Evolutionary conservation across 2,329 filamentous ascomycete genomes (phyloP).

Genomic region (Aquanectria penicillioides): DNA sequence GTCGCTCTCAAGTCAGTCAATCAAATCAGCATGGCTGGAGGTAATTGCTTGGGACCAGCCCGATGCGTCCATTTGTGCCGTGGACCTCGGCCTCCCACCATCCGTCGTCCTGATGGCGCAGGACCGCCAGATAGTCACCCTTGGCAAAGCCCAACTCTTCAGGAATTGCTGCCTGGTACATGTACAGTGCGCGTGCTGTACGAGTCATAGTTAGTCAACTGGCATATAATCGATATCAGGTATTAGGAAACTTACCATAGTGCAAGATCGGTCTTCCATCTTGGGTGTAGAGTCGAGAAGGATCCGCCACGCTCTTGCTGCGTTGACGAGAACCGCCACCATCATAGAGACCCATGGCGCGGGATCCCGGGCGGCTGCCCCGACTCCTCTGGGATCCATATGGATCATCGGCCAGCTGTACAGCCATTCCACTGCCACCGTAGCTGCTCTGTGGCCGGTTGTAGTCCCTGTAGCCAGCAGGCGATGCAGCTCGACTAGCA

Average conservation of each 20-base stretch:
- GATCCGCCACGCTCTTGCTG: constrained; percentile 89
- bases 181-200: constrained; percentile 89
- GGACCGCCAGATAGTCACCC: constrained; percentile 88
- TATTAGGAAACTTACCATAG: constrained; percentile 79
- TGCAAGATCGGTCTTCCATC: constrained; percentile 91
- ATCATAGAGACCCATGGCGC: constrained; percentile 67
- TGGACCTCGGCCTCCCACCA: constrained; percentile 99
- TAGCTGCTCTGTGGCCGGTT: constrained; percentile 63
- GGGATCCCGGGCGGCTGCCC: constrained; percentile 60
- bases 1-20: constrained; percentile 19
- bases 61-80: constrained; percentile 67
- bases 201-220: constrained; percentile 33
- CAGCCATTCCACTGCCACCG: constrained; percentile 67
- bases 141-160: constrained; percentile 94
- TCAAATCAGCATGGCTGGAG: constrained; percentile 61
- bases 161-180: constrained; percentile 93
- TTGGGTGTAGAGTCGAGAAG: constrained; percentile 81
- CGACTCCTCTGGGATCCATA: constrained; percentile 67
- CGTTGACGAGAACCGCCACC: constrained; percentile 62
- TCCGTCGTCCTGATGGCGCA: constrained; percentile 94
- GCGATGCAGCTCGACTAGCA: constrained; percentile 59
- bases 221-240: neutral
- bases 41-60: constrained; percentile 76
- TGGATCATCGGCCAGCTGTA: constrained; percentile 72
- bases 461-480: constrained; percentile 58